Evolutionary conservation across 2,329 filamentous ascomycete species (phyloP).

Genomic region (Daldinia sp.): DNA sequence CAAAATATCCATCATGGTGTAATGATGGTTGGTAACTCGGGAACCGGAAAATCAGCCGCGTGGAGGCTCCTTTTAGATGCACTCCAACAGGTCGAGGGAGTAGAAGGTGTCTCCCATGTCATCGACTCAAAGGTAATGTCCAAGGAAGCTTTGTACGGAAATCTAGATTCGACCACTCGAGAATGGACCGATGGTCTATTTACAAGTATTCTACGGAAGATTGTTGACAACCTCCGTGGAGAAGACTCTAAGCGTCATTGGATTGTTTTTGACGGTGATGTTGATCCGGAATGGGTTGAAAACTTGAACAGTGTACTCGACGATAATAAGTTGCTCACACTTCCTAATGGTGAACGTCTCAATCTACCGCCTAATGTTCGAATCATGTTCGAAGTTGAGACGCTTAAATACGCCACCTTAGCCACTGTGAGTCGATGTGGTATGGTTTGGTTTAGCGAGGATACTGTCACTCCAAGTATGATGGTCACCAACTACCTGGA

Average conservation of each 20-base stretch:
- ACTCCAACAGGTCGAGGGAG: constrained; percentile 85
- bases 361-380: constrained; percentile 94
- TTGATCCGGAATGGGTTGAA: constrained; percentile 99
- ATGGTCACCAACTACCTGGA: constrained; percentile 92
- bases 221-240: constrained; percentile 97
- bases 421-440: constrained; percentile 99
- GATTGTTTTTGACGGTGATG: constrained; percentile 99
- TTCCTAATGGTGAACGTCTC: constrained; percentile 97
- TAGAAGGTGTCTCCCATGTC: constrained; percentile 95
- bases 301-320: constrained; percentile 99
- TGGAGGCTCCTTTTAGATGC: constrained; percentile 95
- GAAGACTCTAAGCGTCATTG: constrained; percentile 97
- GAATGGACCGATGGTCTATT: constrained; percentile 99
- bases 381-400: constrained; percentile 99
- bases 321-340: constrained; percentile 96
- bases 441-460: constrained; percentile 99
- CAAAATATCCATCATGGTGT: constrained; percentile 98
- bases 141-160: constrained; percentile 96
- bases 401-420: constrained; percentile 93
- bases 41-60: constrained; percentile 94
- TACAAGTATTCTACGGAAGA: constrained; percentile 96
- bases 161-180: constrained; percentile 91
- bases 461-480: constrained; percentile 92
- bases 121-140: constrained; percentile 99
- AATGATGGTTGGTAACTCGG: constrained; percentile 99